Conservation (phyloP, 148 eudicot genomes). For the Vaccinium darrowii region DNA sequence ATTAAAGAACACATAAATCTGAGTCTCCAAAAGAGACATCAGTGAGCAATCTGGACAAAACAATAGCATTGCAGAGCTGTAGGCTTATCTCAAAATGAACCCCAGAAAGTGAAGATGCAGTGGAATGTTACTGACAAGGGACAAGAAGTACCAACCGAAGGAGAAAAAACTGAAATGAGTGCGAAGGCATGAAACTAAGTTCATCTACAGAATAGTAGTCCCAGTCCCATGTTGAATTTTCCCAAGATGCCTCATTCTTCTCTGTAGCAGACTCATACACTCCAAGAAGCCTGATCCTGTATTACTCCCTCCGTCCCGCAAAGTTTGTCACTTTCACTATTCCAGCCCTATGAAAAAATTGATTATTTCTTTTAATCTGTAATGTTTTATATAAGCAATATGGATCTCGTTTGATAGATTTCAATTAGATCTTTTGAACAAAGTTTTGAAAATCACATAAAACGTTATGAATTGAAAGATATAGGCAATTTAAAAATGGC, state of each 20-base stretch:
- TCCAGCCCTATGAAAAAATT: too few relatives aligned
- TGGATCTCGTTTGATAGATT: too few relatives aligned
- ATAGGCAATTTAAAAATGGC: too few relatives aligned
- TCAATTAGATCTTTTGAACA: too few relatives aligned
- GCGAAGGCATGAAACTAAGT: background rate
- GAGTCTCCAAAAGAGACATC: background rate
- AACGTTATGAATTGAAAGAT: too few relatives aligned
- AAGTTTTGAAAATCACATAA: too few relatives aligned
- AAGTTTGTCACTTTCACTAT: too few relatives aligned
- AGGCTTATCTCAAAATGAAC: background rate
- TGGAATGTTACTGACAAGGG: background rate
- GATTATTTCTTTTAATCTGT: too few relatives aligned
- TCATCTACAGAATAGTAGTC: background rate
- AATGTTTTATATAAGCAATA: too few relatives aligned
- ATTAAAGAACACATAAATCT: background rate
- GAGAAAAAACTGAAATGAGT: background rate
- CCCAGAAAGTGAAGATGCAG: background rate
- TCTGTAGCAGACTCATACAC: background rate
- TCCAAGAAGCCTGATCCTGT: slow-evolving; percentile 1
- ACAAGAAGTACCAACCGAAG: background rate
- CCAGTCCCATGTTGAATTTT: background rate
- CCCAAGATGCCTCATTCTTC: background rate
- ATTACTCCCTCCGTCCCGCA: too few relatives aligned
- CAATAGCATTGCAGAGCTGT: background rate
- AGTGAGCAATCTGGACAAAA: background rate